Conservation (phyloP, 257 asterid genomes). For the Ophiorrhiza pumila region DNA sequence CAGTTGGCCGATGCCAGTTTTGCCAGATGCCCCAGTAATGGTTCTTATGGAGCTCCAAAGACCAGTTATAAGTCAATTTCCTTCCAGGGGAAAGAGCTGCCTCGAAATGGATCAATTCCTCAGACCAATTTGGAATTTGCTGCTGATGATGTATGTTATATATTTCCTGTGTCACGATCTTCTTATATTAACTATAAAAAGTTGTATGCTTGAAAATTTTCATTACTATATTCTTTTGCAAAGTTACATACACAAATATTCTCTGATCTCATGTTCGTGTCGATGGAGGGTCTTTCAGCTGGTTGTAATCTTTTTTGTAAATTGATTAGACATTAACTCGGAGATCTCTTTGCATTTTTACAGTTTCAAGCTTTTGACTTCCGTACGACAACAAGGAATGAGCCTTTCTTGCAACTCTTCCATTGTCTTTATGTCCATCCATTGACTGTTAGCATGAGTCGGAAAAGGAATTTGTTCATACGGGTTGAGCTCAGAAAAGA, state of each 20-base stretch:
- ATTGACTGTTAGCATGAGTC: slow-evolving; percentile 76
- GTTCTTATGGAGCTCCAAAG: slow-evolving; percentile 39
- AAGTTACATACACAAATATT: neutral
- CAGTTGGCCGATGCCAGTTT: slow-evolving; percentile 32
- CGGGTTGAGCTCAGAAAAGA: slow-evolving; percentile 92
- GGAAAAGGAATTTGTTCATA: slow-evolving; percentile 92
- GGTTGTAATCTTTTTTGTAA: neutral
- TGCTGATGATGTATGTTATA: slow-evolving; percentile 62
- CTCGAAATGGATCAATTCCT: slow-evolving; percentile 68
- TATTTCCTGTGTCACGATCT: slow-evolving; percentile 4
- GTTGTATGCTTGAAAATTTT: neutral
- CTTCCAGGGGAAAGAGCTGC: slow-evolving; percentile 48
- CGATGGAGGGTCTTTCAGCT: neutral
- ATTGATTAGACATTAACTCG: slow-evolving; percentile 16
- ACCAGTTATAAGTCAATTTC: slow-evolving; percentile 45
- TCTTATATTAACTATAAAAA: neutral
- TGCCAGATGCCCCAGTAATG: slow-evolving; percentile 42
- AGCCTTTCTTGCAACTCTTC: slow-evolving; percentile 95
- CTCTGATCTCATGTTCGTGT: neutral
- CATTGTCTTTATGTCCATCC: slow-evolving; percentile 98
- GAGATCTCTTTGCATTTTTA: slow-evolving; percentile 19
- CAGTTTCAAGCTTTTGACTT: slow-evolving; percentile 99
- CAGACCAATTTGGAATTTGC: slow-evolving; percentile 41
- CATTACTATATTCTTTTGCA: neutral
- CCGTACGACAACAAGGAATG: slow-evolving; percentile 90